Evolutionary conservation across 2,329 filamentous ascomycete genomes (phyloP), one percentile per base, ranked within the genome.

Genomic region (Teratosphaeria pseudoeucalypti): DNA sequence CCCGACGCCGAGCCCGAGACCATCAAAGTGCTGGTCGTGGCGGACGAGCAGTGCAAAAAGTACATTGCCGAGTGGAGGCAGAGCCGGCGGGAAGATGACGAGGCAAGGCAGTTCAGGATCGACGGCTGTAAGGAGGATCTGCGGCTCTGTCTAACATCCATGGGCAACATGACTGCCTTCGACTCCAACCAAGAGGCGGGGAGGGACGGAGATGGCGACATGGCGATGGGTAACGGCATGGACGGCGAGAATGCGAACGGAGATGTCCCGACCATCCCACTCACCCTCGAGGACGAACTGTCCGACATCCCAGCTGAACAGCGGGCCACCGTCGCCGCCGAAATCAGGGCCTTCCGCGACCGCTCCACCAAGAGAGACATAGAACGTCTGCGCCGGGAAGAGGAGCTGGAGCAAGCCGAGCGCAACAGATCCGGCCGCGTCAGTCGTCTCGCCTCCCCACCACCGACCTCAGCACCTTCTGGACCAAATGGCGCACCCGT

Each of bases 291-390:
- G 63, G 95, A 99, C 70, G 94, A 99, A 70, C 80, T 99, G 53
- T 87, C 92, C 23, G 94, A 99, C 68, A 96, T 99, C 55, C 94
- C 94, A 0, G 87, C 90, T 0, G 94, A 97, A 71, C 95, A 96
- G 90, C 86, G 94, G 27, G 94, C 95, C 71, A 92, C 90, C 0
- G 94, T 99, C 16, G 90, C 94, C 0, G 87, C 87, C 60, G 95
- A 99, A 72, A 99, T 99, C 68, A 86, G 90, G 0, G 89, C 92
- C 0, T 99, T 99, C 78, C 83, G 94, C 64, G 94, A 99, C 65
- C 83, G 92, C 23, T 96, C 92, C 66, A 96, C 86, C 61, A 85
- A 88, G 62, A 83, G 92, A 47, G 94, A 99, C 70, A 77, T 95
- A 70, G 94, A 99, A 73, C 88, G 94, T 3, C 77, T 96, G 39